Percentiles rank a stretch among this genome's conserved stretches.
Evolutionary conservation across 345 rosid genomes (phyloP).

Genomic region (Boechera stricta): DNA sequence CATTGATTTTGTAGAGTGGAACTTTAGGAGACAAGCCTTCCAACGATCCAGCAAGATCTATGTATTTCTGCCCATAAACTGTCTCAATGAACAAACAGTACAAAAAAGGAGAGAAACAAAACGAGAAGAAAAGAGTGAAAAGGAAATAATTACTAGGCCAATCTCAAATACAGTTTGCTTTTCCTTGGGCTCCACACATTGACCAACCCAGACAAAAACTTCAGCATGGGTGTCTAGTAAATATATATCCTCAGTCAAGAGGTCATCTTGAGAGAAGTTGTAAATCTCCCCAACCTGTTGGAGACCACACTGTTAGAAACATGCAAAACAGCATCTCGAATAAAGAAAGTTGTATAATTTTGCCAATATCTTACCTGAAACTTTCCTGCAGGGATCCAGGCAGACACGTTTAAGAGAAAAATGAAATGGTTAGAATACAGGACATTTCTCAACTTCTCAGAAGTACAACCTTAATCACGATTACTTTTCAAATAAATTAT

Average conservation of each 20-base stretch:
- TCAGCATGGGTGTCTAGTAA: constrained; percentile 94
- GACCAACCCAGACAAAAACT: constrained; percentile 98
- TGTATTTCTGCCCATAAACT: constrained; percentile 69
- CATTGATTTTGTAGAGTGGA: constrained; percentile 88
- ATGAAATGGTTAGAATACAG: constrained; percentile 30
- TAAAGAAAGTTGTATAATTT: constrained; percentile 19
- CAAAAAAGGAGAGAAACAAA: not conserved
- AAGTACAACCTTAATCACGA: too few species aligned
- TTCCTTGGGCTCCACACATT: constrained; percentile 77
- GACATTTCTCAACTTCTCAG: constrained; percentile 18
- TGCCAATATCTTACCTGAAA: constrained; percentile 72
- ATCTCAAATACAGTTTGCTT: constrained; percentile 89
- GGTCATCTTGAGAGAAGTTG: constrained; percentile 93
- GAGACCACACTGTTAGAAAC: constrained; percentile 30
- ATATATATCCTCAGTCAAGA: constrained; percentile 88
- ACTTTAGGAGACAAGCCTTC: constrained; percentile 86
- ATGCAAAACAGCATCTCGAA: constrained; percentile 2
- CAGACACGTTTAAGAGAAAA: constrained; percentile 34
- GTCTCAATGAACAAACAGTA: constrained; percentile 32
- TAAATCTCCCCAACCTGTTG: constrained; percentile 85
- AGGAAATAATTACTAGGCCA: constrained; percentile 70
- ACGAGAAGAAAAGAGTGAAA: constrained; percentile 5
- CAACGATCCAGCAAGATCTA: constrained; percentile 72
- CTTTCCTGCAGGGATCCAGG: constrained; percentile 62
- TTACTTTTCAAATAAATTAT: not conserved